A percentile compares a stretch with the other conserved stretches of the same genome.
phyloP scores from a whole-genome alignment of 768 basidiomycete species.

The Trametes coccinea region DNA sequence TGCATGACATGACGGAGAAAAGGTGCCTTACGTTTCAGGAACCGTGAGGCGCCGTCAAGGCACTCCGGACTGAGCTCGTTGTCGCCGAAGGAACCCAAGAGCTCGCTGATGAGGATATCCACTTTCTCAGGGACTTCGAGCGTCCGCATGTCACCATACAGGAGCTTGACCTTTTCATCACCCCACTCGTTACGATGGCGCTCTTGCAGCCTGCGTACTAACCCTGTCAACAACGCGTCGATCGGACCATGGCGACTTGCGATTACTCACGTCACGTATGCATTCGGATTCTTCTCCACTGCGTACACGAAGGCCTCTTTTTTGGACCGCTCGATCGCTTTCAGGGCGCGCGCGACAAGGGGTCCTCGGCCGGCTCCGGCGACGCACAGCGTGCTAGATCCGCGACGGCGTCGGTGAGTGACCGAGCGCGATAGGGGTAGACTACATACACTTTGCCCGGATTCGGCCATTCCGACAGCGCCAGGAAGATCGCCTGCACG shows the following conservation, averaged over 20 bases:
- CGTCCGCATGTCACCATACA: conserved; percentile 95
- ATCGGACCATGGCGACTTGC: not conserved
- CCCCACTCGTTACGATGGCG: conserved; percentile 84
- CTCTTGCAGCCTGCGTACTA: conserved; percentile 69
- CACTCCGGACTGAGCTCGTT: conserved; percentile 99
- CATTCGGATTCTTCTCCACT: conserved; percentile 96
- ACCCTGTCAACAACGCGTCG: conserved; percentile 2
- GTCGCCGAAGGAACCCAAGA: conserved; percentile 96
- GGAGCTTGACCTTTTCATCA: conserved; percentile 61
- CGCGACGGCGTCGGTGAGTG: not conserved
- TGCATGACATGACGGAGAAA: not conserved
- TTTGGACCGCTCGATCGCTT: conserved; percentile 67
- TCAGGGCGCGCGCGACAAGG: conserved; percentile 80
- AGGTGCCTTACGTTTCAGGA: conserved; percentile 77
- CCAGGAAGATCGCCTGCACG: conserved; percentile 72
- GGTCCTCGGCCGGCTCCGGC: conserved; percentile 96
- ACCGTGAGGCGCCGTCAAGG: conserved; percentile 91
- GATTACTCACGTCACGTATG: conserved; percentile 82
- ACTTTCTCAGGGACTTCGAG: conserved; percentile 82
- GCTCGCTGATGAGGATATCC: conserved; percentile 93
- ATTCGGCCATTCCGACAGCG: conserved; percentile 68
- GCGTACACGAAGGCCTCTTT: conserved; percentile 74
- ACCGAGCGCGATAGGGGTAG: not conserved
- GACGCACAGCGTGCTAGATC: conserved; percentile 75
- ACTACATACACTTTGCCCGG: conserved; percentile 60